Evolutionary conservation across 202 grass and related monocot species (phyloP).

Genomic region (Panicum hallii): DNA sequence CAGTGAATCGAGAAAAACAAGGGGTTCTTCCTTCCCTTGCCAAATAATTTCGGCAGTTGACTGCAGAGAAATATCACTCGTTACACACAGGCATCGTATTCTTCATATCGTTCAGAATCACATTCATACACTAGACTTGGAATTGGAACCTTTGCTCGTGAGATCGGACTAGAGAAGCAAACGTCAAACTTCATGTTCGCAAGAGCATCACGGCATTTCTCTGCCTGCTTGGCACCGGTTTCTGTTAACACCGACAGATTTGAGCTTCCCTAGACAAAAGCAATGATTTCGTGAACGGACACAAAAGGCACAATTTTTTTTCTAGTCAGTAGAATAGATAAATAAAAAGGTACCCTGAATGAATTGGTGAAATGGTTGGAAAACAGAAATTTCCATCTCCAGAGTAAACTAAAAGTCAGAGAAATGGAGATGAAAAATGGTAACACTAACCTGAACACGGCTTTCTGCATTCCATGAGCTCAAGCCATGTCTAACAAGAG

Average conservation of each 20-base stretch:
- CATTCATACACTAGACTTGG: neutral
- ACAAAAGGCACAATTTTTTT: neutral
- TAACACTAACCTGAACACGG: conserved; percentile 56
- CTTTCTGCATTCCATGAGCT: conserved; percentile 75
- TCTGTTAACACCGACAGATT: conserved; percentile 82
- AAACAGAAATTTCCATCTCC: neutral
- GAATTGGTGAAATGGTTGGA: neutral
- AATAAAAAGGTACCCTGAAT: neutral
- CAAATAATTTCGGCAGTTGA: conserved; percentile 75
- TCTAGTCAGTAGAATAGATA: neutral
- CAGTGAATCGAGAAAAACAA: conserved; percentile 80
- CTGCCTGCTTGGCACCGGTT: conserved; percentile 65
- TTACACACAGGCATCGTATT: neutral
- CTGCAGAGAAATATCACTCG: conserved; percentile 43
- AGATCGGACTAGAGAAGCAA: conserved; percentile 85
- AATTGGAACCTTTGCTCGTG: conserved; percentile 77
- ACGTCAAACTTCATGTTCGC: conserved; percentile 63
- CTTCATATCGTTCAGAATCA: neutral
- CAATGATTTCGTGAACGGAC: conserved; percentile 39
- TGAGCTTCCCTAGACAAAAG: conserved; percentile 74
- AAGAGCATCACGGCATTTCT: conserved; percentile 71
- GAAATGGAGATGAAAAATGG: neutral
- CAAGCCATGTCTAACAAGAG: conserved; percentile 78
- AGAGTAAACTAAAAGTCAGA: neutral
- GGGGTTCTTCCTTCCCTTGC: conserved; percentile 65